Base-by-base conservation (phyloP, 371 early-diverging fungal genomes). In the Nematocida displodere region DNA sequence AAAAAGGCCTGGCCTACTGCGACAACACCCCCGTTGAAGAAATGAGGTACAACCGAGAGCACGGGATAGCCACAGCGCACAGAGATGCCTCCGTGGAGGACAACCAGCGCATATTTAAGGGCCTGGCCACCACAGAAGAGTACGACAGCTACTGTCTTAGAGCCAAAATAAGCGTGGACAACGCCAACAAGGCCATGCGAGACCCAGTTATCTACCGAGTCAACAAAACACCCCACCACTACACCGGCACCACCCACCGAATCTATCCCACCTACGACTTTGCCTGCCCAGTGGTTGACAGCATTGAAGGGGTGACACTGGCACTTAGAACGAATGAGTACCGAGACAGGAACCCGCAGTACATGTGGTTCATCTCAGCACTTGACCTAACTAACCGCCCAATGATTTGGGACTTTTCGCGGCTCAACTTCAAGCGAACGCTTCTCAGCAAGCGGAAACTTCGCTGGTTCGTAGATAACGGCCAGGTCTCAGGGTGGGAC, bases 221-320 rank as follows among this genome's bases (percentile, higher is more conserved):
- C 86, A 92, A 91, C 84, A 82, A 89, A 75, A 66, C 55, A 15
- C 85, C 86, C n/a, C 99, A 98, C 82, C 92, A 94, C 80, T 87
- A 87, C 61, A 93, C 94, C 53, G 92, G 89, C 37, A 82, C 86
- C 39, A 89, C 88, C 79, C 97, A 91, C 89, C 93, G 93, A 87
- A 87, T 96, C 34, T 99, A 96, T 85, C 99, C 99, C 42, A 93
- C 95, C 37, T 99, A 99, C 83, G 99, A 99, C 85, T 97, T 98
- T 87, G 92, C 94, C 37, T 93, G 96, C 86, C 99, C 99, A 1
- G 86, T 97, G 47, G 92, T 99, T 46, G 99, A 99, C 83, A 86
- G 90, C 42, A 64, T 94, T 54, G 99, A 99, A 84, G 97, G 97
- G 39, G 95, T 99, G 24, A 89, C 97, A 11, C 93, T 97, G 65